A percentile compares a stretch with the other conserved stretches of the same genome.
Conservation (phyloP, 768 basidiomycete species). For the Serendipita sp. region DNA sequence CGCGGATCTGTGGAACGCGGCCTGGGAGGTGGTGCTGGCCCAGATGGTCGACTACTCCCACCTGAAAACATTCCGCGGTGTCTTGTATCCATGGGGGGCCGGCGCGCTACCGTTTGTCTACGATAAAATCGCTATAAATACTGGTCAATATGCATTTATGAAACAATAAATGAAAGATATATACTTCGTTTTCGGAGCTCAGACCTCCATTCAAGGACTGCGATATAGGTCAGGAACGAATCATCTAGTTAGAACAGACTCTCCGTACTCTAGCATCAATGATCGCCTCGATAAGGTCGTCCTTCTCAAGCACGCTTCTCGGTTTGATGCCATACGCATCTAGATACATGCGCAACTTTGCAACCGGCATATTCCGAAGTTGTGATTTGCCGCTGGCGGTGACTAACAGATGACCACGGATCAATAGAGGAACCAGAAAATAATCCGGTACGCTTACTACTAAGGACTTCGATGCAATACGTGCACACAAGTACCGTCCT, state of each 20-base stretch:
- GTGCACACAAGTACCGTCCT: constrained; percentile 43
- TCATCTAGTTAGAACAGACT: constrained; percentile 14
- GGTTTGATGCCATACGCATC: constrained; percentile 52
- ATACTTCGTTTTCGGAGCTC: constrained; percentile 1
- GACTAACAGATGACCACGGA: constrained; percentile 26
- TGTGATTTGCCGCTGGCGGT: constrained; percentile 49
- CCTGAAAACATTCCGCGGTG: not conserved
- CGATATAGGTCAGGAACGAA: not conserved
- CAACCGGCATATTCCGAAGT: constrained; percentile 38
- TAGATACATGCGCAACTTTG: constrained; percentile 53
- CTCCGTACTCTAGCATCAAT: constrained; percentile 30
- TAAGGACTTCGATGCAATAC: constrained; percentile 56
- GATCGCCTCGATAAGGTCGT: constrained; percentile 57
- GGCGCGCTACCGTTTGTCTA: not conserved
- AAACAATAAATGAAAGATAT: not conserved
- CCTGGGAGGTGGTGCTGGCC: not conserved
- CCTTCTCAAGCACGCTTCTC: constrained; percentile 49
- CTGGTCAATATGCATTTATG: not conserved
- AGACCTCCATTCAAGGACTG: constrained; percentile 5
- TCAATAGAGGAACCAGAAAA: not conserved
- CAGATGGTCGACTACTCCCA: not conserved
- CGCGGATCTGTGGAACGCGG: not conserved
- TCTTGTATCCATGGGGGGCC: not conserved
- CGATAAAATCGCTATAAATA: constrained; percentile 1
- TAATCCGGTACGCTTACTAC: constrained; percentile 29